Evolutionary conservation across 495 filamentous ascomycete species (phyloP), one percentile per base, ranked within the genome.

Genomic region (Parmelia sp.): DNA sequence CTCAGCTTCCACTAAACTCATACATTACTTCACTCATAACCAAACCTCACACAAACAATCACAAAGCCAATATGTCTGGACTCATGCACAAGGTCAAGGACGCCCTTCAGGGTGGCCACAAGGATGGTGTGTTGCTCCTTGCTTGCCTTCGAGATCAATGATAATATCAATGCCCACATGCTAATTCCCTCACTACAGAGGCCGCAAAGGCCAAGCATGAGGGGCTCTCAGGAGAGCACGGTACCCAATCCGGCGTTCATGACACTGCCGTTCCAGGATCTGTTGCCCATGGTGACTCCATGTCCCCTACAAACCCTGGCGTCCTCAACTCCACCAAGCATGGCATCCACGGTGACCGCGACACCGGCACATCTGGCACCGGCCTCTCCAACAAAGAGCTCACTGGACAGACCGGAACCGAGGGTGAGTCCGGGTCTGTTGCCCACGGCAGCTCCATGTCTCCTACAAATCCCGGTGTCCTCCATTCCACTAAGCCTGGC

Each of bases 21-120:
- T 49, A 12, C 35, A 9, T 12, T n/a, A 17, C 7, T 14, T 25
- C 15, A 33, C 36, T 14, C 19, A 53, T 12, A 36, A 27, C 29
- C 36, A 15, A 51, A 35, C 23, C 6, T n/a, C n/a, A 53, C 44
- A 45, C 12, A 39, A 62, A 66, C n/a, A 64, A 21, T 12, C 23
- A 29, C 7, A 31, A 35, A 40, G 44, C 68, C 77, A 85, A 68
- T 70, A 90, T 90, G 87, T 88, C 86, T 31, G 73, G 77, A 65
- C 74, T 91, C 65, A 72, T 89, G 69, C 82, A 90, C 79, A 91
- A 90, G 70, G 80, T 89, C 75, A 91, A 90, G 77, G 84, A 90
- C 42, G 85, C 81, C 70, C 66, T 91, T 63, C 76, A 81, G 61
- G 69, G 75, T 61, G 75, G 82, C 73, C 71, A 79, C 63, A 61